These are phyloP conservation scores for Cyanidioschyzon merolae DNA, from an alignment of 23 red algal genomes.

Conservation along the genomic window DNA sequence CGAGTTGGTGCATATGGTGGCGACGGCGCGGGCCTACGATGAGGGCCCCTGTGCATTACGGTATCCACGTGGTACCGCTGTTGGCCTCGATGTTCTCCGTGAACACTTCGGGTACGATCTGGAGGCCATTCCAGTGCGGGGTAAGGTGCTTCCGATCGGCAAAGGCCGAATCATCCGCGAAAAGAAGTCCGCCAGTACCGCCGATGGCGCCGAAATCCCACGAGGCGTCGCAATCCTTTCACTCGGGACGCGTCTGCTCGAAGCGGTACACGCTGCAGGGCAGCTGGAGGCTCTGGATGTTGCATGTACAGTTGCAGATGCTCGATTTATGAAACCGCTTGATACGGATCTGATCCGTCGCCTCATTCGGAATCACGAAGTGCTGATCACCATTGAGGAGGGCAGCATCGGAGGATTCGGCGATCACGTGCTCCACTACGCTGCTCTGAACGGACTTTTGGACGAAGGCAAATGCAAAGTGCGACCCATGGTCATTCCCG, in stretches of 20 bases:
- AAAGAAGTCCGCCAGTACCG: neutral
- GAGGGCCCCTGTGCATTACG: slow-evolving; percentile 69
- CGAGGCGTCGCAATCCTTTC: slow-evolving; percentile 69
- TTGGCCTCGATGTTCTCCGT: slow-evolving; percentile 67
- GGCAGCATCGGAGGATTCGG: slow-evolving; percentile 94
- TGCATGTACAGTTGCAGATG: slow-evolving; percentile 70
- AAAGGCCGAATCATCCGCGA: slow-evolving; percentile 62
- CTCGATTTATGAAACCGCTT: slow-evolving; percentile 97
- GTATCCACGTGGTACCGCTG: slow-evolving; percentile 76
- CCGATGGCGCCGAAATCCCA: neutral
- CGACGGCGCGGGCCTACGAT: slow-evolving; percentile 57
- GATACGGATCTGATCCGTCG: slow-evolving; percentile 63
- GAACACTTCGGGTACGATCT: slow-evolving; percentile 55
- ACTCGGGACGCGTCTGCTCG: slow-evolving; percentile 69
- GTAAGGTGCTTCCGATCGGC: slow-evolving; percentile 58
- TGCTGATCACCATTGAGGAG: slow-evolving; percentile 88
- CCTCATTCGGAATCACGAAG: slow-evolving; percentile 51
- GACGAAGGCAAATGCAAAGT: slow-evolving; percentile 59
- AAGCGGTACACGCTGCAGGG: slow-evolving; percentile 56
- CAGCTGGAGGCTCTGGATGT: slow-evolving; percentile 41
- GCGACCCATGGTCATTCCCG: slow-evolving; percentile 90
- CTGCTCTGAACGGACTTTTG: slow-evolving; percentile 50
- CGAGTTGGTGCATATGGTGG: slow-evolving; percentile 96
- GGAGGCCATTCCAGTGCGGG: slow-evolving; percentile 36
- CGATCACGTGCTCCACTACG: slow-evolving; percentile 78